Percentiles rank a stretch among this genome's conserved stretches.
These are phyloP conservation scores for Cenchrus americanus DNA, from an alignment of 176 grass and related monocot genomes.

Conservation along the genomic window DNA sequence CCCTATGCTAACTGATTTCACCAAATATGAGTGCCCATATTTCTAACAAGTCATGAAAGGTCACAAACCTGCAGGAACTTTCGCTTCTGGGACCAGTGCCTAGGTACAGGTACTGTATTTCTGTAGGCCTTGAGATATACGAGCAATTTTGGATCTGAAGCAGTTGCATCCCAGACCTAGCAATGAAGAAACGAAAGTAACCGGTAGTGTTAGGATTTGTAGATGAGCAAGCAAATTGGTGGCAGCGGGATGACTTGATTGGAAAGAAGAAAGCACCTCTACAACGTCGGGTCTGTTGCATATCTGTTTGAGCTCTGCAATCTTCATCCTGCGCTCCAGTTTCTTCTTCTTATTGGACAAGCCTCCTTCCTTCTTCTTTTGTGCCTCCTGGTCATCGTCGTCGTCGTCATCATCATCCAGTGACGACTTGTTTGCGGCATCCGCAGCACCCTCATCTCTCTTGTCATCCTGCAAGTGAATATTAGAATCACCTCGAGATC, in stretches of 20 bases:
- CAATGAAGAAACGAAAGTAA: not conserved
- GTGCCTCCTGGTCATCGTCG: slow-evolving; percentile 56
- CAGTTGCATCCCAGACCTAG: slow-evolving; percentile 95
- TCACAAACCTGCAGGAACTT: slow-evolving; percentile 88
- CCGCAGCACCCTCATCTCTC: slow-evolving; percentile 61
- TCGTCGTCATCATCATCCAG: slow-evolving; percentile 46
- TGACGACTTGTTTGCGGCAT: slow-evolving; percentile 52
- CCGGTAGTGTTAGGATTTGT: not conserved
- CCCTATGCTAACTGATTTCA: not conserved
- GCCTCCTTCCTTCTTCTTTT: slow-evolving; percentile 81
- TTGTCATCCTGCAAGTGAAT: slow-evolving; percentile 51
- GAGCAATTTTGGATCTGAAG: slow-evolving; percentile 78
- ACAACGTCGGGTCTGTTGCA: slow-evolving; percentile 89
- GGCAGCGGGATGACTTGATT: not conserved
- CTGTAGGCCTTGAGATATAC: slow-evolving; percentile 83
- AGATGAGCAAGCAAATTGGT: not conserved
- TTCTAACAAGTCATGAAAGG: no score
- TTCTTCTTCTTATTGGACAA: slow-evolving; percentile 94
- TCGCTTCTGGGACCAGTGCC: slow-evolving; percentile 87
- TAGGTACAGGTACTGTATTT: slow-evolving; percentile 91
- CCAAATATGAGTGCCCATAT: not conserved
- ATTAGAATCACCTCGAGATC: not conserved
- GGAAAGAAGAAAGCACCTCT: slow-evolving; percentile 53
- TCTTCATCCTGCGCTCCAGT: slow-evolving; percentile 89
- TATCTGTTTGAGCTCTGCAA: slow-evolving; percentile 87